Base-by-base conservation (phyloP, 2,329 filamentous ascomycete genomes). In the Talaromyces sp. region DNA sequence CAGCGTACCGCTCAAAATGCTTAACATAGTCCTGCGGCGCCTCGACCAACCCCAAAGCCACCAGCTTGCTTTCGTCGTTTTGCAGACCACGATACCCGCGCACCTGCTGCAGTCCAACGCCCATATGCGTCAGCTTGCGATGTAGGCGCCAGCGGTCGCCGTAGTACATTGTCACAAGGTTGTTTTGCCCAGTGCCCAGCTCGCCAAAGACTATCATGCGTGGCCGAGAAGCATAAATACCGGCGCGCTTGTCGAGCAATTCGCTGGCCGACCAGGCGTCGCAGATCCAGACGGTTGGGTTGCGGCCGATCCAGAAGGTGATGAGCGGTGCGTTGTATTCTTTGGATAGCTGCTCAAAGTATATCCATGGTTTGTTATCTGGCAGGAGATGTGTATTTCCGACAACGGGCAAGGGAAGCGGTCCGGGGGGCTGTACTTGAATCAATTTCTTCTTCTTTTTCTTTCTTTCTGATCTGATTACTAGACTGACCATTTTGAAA, bases 361-460 rank as follows among this genome's bases (percentile, higher is more conserved):
- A 83, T 28, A 85, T 76, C 84, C 84, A 86, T 2, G 84, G 83
- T 67, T 85, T 85, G 60, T 75, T 76, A 28, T 81, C 76, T 1
- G 83, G 83, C 4, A 86, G 75, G 63, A 79, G 78, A 61, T 82
- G 83, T 0, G 83, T 85, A 67, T 85, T 86, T 36, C 83, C 83
- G 4, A 85, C 72, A 34, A 86, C 77, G 4, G 83, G 83, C 64
- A 76, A 76, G 2, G 83, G 83, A 3, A 83, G 76, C 0, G 83
- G 83, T 0, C 83, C 83, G 2, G 83, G 83, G 0, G 83, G 83
- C 81, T 83, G 59, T 61, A 5, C 34, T n/a, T 51, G 23, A 1
- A 12, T 56, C 50, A 23, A 23, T 23, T 23, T 23, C 23, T 23
- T 23, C 23, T 1, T 23, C 23, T 23, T 23, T 23, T 23, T 23